Evolutionary conservation across 1,139 yeast species (phyloP).

Genomic region (Zygosaccharomyces sapae): DNA sequence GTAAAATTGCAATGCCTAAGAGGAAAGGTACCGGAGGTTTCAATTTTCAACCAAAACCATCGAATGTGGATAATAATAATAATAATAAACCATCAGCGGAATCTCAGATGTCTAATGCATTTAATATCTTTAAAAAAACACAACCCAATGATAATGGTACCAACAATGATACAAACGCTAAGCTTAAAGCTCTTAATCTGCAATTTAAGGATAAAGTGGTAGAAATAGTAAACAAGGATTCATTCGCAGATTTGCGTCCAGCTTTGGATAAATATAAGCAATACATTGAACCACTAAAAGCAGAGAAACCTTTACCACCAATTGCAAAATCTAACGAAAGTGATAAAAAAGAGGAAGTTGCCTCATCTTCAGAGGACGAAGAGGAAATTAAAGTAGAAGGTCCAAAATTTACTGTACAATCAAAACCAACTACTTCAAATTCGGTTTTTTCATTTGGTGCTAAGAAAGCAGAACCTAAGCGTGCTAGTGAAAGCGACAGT

Average conservation of each 20-base stretch:
- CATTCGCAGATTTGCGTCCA: slow-evolving; percentile 55
- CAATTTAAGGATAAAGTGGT: slow-evolving; percentile 53
- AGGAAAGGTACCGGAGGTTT: slow-evolving; percentile 25
- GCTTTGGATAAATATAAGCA: slow-evolving; percentile 57
- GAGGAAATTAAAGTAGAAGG: slow-evolving; percentile 56
- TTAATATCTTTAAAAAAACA: slow-evolving; percentile 14
- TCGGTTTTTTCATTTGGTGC: slow-evolving; percentile 58
- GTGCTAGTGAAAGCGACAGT: slow-evolving; percentile 48
- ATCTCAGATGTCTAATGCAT: slow-evolving; percentile 19
- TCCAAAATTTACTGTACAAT: slow-evolving; percentile 53
- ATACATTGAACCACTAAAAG: slow-evolving; percentile 36
- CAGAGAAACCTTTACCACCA: slow-evolving; percentile 1
- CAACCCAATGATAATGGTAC: not conserved
- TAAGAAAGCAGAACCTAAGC: slow-evolving; percentile 42
- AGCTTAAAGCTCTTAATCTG: slow-evolving; percentile 65
- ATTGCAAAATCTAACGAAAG: not conserved
- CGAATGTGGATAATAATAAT: slow-evolving; percentile 15
- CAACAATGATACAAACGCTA: slow-evolving; percentile 29
- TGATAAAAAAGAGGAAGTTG: slow-evolving; percentile 33
- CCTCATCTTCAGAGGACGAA: slow-evolving; percentile 36
- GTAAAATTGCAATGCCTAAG: slow-evolving; percentile 65
- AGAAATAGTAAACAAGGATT: slow-evolving; percentile 43
- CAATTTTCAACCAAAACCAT: not conserved
- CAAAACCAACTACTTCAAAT: slow-evolving; percentile 52
- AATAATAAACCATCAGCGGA: slow-evolving; percentile 2